Evolutionary conservation across 169 alveolate genomes (phyloP), one percentile per base, ranked within the genome.

Genomic region (Perkinsus olseni): DNA sequence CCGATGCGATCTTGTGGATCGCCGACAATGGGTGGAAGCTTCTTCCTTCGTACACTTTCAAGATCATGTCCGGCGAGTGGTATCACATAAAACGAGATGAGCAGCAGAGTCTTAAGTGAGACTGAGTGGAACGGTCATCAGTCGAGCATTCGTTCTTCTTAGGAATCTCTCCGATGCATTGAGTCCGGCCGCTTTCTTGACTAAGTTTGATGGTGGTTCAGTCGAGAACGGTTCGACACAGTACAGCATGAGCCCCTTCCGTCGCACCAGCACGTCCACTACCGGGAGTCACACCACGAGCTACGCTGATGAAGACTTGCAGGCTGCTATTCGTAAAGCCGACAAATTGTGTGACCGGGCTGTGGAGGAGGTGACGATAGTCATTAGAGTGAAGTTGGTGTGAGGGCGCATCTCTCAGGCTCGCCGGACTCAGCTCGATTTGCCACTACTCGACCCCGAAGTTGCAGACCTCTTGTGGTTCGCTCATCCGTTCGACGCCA

Each of bases 1-100:
- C 93, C 20, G 96, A 97, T 74, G 96, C 96, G 0, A 93, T 95
- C 39, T 92, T 90, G 37, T 97, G 97, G 96, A 95, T 98, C 11
- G 98, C 99, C 24, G 92, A 95, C 21, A 95, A 97, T 92, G 99
- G 99, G 21, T 97, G 98, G 97, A 97, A 96, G 95, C 95, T 97
- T 38, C 95, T 97, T 28, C 97, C 98, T 10, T 95, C 96, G 37
- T 97, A 97, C 95, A 95, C 95, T 39, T 96, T 96, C 93, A 95
- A 96, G 38, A 96, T 96, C 91, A 97, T 96, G 92, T 95, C 96
- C 8, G 98, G 98, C 37, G 97, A 95, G 92, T 97, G 97, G 97
- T 38, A 74, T 38, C 95, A 94, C 17, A 13, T 62, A 0, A 13
- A 62, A 3, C 13, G 82, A 62, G 82, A 62, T 24, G 13, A 8